phyloP scores from a whole-genome alignment of 2,329 filamentous ascomycete genomes.

The Diaporthe ilicicola region DNA sequence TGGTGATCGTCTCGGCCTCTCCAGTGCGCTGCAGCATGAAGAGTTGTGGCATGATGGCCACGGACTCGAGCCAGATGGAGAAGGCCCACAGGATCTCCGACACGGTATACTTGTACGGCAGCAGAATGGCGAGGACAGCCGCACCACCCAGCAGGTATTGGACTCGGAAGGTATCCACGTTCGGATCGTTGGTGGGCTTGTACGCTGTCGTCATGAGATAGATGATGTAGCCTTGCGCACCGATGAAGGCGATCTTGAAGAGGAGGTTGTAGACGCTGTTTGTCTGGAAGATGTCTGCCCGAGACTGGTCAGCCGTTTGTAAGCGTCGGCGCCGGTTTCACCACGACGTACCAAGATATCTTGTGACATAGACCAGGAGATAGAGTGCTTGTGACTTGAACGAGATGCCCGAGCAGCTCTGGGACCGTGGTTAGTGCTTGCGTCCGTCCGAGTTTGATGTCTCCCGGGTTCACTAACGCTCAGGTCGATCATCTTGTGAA shows the following conservation, averaged over 20 bases:
- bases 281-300: slow-evolving; percentile 83
- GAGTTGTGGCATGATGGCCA: slow-evolving; percentile 95
- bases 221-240: slow-evolving; percentile 89
- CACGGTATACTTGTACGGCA: slow-evolving; percentile 84
- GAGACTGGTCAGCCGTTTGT: slow-evolving; percentile 26
- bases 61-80: slow-evolving; percentile 96
- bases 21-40: slow-evolving; percentile 98
- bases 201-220: slow-evolving; percentile 98
- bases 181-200: slow-evolving; percentile 96
- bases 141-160: slow-evolving; percentile 90
- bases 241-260: slow-evolving; percentile 97
- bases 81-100: slow-evolving; percentile 96
- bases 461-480: slow-evolving; percentile 69
- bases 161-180: slow-evolving; percentile 96
- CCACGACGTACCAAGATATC: slow-evolving; percentile 78
- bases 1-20: slow-evolving; percentile 99
- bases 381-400: slow-evolving; percentile 99
- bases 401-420: slow-evolving; percentile 97
- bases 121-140: slow-evolving; percentile 78
- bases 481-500: slow-evolving; percentile 95
- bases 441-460: background rate
- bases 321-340: background rate
- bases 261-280: slow-evolving; percentile 88
- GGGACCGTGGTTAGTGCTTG: slow-evolving; percentile 37
- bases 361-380: slow-evolving; percentile 89